phyloP scores from a whole-genome alignment of 1,139 yeast species.

The Pichiaceae sp. region DNA sequence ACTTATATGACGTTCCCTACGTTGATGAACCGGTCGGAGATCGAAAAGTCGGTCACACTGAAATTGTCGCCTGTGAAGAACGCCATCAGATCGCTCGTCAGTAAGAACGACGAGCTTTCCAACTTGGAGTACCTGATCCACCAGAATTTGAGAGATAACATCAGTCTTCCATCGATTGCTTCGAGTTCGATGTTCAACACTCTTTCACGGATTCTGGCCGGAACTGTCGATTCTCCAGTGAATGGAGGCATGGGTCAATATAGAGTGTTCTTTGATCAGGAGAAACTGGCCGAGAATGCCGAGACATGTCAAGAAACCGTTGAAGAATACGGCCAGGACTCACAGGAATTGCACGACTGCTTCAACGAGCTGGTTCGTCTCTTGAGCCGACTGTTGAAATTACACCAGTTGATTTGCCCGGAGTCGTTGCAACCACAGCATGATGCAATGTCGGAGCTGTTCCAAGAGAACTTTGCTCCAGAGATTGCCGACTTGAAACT shows the following conservation, averaged over 20 bases:
- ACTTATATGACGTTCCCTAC: slow-evolving; percentile 80
- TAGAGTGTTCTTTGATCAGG: slow-evolving; percentile 53
- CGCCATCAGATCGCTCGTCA: slow-evolving; percentile 60
- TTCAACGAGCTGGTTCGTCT: slow-evolving; percentile 65
- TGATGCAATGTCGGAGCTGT: slow-evolving; percentile 55
- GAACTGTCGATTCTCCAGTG: slow-evolving; percentile 88
- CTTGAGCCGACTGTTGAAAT: slow-evolving; percentile 55
- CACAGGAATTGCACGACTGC: slow-evolving; percentile 46
- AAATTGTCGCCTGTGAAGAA: slow-evolving; percentile 80
- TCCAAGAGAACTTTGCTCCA: slow-evolving; percentile 55
- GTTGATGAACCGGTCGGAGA: slow-evolving; percentile 76
- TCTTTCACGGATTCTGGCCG: slow-evolving; percentile 70
- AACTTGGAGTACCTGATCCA: slow-evolving; percentile 56
- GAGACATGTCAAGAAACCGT: slow-evolving; percentile 11
- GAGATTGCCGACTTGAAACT: slow-evolving; percentile 40
- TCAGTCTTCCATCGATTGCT: slow-evolving; percentile 25
- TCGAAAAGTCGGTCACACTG: slow-evolving; percentile 41
- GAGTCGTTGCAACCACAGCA: slow-evolving; percentile 53
- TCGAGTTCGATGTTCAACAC: slow-evolving; percentile 49
- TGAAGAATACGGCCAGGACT: slow-evolving; percentile 36
- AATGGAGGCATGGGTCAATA: slow-evolving; percentile 90
- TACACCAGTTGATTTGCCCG: slow-evolving; percentile 66
- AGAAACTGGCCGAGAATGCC: slow-evolving; percentile 6
- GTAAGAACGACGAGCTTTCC: slow-evolving; percentile 65
- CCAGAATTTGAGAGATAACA: slow-evolving; percentile 38